Base-by-base conservation (phyloP, 345 rosid species). In the Eutrema heterophyllum region DNA sequence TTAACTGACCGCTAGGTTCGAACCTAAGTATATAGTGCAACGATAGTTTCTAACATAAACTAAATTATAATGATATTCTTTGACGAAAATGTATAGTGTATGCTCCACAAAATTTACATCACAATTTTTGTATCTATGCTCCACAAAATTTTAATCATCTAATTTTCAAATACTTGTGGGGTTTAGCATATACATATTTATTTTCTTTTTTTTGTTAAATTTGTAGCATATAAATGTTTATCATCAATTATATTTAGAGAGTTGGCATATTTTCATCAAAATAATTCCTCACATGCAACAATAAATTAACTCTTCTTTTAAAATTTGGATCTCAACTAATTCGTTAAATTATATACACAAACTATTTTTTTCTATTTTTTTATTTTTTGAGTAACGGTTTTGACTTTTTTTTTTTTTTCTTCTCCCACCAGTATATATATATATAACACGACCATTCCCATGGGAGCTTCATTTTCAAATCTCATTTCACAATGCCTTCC, bases 401-500 rank as follows among this genome's bases (percentile, higher is more conserved):
- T 29, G 5, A 50, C 26, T 9, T 50, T 1, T 8, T 10, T 6
- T 40, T 3, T 7, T 27, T 3, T 26, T 5, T 18, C 51, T 24
- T 5, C 26, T 21, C 3, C 12, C 55, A 52, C 63, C 27, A n/a
- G 41, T 48, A 54, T n/a, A 55, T 61, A 62, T 30, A 43, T 14
- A 46, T 58, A 58, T 29, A 29, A 38, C 30, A 49, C 12, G 35
- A 68, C 56, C 68, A 67, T 50, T 74, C 12, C 12, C 53, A 58
- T 8, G n/a, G 10, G 46, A 26, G 6, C 44, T 44, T 44, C 14
- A 49, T 5, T 33, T 41, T 57, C 24, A 56, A 64, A 76, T 64
- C 61, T 39, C 68, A 66, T 62, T 62, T n/a, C 32, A 74, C 32
- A 3, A 79, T 79, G 82, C 0, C 75, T 69, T 71, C 73, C 52